Percentiles rank a stretch among this genome's conserved stretches.
Conservation (phyloP, 2,329 filamentous ascomycete genomes). For the Fulvia fulva region DNA sequence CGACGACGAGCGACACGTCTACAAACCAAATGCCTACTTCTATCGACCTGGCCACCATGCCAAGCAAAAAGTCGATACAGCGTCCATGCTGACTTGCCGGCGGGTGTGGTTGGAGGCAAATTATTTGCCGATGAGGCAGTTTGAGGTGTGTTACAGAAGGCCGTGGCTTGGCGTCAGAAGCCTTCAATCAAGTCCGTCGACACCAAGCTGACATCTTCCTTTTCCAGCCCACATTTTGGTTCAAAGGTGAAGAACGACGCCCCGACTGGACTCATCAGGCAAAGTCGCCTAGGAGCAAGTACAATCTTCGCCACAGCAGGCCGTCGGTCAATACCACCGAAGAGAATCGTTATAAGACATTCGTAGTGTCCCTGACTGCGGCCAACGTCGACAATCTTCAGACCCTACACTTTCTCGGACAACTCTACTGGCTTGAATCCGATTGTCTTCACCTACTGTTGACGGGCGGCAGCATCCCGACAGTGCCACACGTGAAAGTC, state of each 20-base stretch:
- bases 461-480: background rate
- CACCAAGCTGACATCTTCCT: no score
- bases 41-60: constrained; percentile 9
- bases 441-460: background rate
- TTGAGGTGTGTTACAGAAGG: background rate
- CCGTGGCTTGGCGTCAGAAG: no score
- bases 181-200: no score
- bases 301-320: background rate
- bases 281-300: background rate
- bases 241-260: constrained; percentile 1
- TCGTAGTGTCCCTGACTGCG: background rate
- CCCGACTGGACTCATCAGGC: constrained; percentile 1
- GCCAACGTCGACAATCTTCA: background rate
- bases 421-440: constrained; percentile 4
- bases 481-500: constrained; percentile 1
- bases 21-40: constrained; percentile 4
- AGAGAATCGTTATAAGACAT: background rate
- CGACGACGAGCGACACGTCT: constrained; percentile 2
- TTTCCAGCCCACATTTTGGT: constrained; percentile 5
- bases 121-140: constrained; percentile 2
- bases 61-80: constrained; percentile 2
- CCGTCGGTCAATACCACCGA: background rate
- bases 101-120: constrained; percentile 8
- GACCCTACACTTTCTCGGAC: background rate
- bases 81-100: constrained; percentile 3